These are phyloP conservation scores for Phytophthora megakarya DNA, from an alignment of 352 stramenopile genomes.

Conservation along the genomic window DNA sequence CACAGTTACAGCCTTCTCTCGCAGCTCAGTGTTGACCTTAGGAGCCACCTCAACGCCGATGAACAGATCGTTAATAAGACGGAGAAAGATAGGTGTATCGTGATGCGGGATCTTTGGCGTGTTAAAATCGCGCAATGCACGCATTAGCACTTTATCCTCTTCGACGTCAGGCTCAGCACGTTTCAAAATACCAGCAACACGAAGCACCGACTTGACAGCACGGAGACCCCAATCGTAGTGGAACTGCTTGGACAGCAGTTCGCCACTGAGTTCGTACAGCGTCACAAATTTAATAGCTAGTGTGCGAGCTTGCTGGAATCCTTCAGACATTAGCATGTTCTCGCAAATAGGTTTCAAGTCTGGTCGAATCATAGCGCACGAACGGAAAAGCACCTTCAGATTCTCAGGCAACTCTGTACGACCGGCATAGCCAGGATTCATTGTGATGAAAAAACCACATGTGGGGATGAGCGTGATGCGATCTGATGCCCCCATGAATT, in stretches of 20 bases:
- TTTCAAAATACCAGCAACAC: conserved; percentile 87
- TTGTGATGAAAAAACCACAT: conserved; percentile 95
- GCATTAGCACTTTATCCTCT: conserved; percentile 90
- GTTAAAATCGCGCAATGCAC: conserved; percentile 86
- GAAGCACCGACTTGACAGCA: conserved; percentile 88
- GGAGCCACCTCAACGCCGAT: conserved; percentile 94
- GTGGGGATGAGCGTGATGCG: conserved; percentile 87
- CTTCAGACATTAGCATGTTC: conserved; percentile 92
- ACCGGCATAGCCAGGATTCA: conserved; percentile 94
- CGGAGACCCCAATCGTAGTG: conserved; percentile 93
- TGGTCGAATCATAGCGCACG: conserved; percentile 94
- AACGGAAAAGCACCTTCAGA: conserved; percentile 92
- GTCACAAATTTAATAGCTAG: conserved; percentile 94
- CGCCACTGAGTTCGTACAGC: conserved; percentile 84
- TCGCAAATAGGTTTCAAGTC: conserved; percentile 92
- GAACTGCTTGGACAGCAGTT: conserved; percentile 90
- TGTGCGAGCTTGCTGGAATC: conserved; percentile 86
- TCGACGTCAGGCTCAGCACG: conserved; percentile 80
- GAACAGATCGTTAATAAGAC: conserved; percentile 87
- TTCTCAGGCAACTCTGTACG: conserved; percentile 89
- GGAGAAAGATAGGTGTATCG: conserved; percentile 89
- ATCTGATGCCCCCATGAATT: conserved; percentile 88
- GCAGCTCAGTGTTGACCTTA: conserved; percentile 93
- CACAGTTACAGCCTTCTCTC: conserved; percentile 91
- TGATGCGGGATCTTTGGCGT: conserved; percentile 89